A percentile compares a stretch with the other conserved stretches of the same genome.
These are phyloP conservation scores for Lachnellula hyalina DNA, from an alignment of 2,329 filamentous ascomycete genomes.

Conservation along the genomic window DNA sequence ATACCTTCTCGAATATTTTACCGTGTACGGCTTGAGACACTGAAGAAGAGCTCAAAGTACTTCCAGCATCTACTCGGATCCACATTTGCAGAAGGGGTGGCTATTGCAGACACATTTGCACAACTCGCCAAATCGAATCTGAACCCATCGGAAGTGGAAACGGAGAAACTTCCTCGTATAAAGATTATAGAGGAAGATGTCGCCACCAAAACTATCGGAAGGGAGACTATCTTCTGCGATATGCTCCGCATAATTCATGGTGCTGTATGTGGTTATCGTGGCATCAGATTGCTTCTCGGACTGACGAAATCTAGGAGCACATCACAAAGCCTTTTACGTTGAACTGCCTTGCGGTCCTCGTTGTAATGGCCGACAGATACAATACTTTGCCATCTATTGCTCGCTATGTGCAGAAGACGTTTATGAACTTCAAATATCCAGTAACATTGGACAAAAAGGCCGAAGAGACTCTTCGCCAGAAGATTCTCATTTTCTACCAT, in stretches of 20 bases:
- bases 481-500: conserved; percentile 60
- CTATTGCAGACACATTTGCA: conserved; percentile 46
- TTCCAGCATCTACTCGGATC: conserved; percentile 63
- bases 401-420: conserved; percentile 45
- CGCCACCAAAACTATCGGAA: conserved; percentile 54
- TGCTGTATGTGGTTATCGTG: conserved; percentile 32
- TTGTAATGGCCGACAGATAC: conserved; percentile 69
- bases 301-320: conserved; percentile 18
- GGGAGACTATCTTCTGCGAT: conserved; percentile 60
- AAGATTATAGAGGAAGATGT: conserved; percentile 63
- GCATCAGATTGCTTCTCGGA: not conserved
- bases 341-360: conserved; percentile 58
- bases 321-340: conserved; percentile 44
- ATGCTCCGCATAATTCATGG: conserved; percentile 63
- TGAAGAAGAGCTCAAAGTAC: conserved; percentile 62
- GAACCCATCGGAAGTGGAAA: conserved; percentile 43
- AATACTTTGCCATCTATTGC: conserved; percentile 55
- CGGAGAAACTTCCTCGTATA: conserved; percentile 55
- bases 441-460: conserved; percentile 41
- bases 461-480: conserved; percentile 65
- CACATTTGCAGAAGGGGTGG: conserved; percentile 59
- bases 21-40: conserved; percentile 51
- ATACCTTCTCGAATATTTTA: conserved; percentile 38
- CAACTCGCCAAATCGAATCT: conserved; percentile 42
- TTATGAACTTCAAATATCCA: conserved; percentile 49